phyloP scores from a whole-genome alignment of 495 filamentous ascomycete species.

The Pseudevernia furfuracea region DNA sequence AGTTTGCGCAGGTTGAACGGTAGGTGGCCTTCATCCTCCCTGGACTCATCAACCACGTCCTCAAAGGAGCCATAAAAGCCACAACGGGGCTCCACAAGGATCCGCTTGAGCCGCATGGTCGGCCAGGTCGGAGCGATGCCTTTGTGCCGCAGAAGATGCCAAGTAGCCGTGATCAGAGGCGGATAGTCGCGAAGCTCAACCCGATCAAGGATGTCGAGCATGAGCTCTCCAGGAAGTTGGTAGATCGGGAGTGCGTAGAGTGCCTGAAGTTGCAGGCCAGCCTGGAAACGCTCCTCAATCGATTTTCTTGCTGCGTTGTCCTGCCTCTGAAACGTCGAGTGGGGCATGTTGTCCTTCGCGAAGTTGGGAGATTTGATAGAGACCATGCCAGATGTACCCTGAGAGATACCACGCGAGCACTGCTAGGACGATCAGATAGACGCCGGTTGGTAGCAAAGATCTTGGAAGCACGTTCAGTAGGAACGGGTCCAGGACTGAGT shows the following conservation, averaged over 20 bases:
- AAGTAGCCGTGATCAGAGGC: conserved; percentile 34
- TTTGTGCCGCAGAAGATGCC: conserved; percentile 30
- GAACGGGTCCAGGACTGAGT: conserved; percentile 72
- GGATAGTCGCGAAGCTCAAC: conserved; percentile 34
- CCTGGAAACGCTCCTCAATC: conserved; percentile 19
- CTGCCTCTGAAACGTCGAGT: conserved; percentile 9
- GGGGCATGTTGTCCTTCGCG: conserved; percentile 1
- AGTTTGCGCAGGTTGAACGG: conserved; percentile 4
- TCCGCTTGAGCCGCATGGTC: conserved; percentile 13
- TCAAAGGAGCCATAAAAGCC: conserved; percentile 20
- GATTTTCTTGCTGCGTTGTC: conserved; percentile 13
- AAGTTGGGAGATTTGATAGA: conserved; percentile 11
- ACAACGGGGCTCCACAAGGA: conserved; percentile 18
- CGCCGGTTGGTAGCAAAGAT: conserved; percentile 59
- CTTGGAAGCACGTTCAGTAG: conserved; percentile 62
- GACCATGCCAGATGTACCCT: conserved; percentile 23
- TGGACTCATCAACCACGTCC: conserved; percentile 18
- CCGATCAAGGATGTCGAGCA: conserved; percentile 34
- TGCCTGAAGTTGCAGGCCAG: conserved; percentile 13
- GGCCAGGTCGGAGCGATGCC: conserved; percentile 23
- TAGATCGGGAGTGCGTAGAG: conserved; percentile 25
- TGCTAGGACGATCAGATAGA: conserved; percentile 51
- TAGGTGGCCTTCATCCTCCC: background rate
- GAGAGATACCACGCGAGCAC: conserved; percentile 43
- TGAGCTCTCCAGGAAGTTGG: conserved; percentile 36